Conservation (phyloP, 257 asterid species). For the Jacaranda mimosifolia region DNA sequence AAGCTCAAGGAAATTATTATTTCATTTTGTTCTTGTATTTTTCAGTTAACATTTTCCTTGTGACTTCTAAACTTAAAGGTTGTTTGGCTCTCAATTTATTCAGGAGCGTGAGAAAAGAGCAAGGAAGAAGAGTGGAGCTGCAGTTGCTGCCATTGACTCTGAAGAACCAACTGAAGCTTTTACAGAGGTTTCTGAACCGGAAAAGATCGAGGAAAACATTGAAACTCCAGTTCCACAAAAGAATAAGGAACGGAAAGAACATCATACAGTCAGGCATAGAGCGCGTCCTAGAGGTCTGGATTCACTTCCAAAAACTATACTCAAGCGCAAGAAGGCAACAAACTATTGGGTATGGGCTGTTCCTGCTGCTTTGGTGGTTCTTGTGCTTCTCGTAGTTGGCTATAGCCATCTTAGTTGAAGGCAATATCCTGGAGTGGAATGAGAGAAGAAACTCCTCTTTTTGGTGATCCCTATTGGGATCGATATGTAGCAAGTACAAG, state of each 20-base stretch:
- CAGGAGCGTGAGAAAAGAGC: slow-evolving; percentile 96
- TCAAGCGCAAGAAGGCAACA: slow-evolving; percentile 81
- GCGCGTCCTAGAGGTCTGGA: too few species aligned
- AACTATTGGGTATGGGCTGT: slow-evolving; percentile 82
- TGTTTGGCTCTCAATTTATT: background rate
- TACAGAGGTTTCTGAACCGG: slow-evolving; percentile 61
- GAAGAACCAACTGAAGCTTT: slow-evolving; percentile 66
- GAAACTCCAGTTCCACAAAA: slow-evolving; percentile 55
- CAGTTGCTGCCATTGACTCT: slow-evolving; percentile 46
- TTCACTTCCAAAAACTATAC: slow-evolving; percentile 71
- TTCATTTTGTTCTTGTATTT: background rate
- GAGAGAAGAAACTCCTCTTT: slow-evolving; percentile 15
- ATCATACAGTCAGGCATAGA: too few species aligned
- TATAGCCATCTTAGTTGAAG: slow-evolving; percentile 57
- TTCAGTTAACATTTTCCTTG: background rate
- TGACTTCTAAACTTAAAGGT: slow-evolving; percentile 22
- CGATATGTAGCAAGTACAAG: slow-evolving; percentile 21
- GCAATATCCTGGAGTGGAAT: slow-evolving; percentile 10
- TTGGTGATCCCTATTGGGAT: slow-evolving; percentile 35
- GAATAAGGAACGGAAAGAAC: slow-evolving; percentile 62
- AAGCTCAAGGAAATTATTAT: slow-evolving; percentile 72
- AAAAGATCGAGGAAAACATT: slow-evolving; percentile 53
- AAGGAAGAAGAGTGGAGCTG: slow-evolving; percentile 69
- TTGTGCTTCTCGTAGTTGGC: slow-evolving; percentile 58
- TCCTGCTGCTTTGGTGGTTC: slow-evolving; percentile 59